Evolutionary conservation across 805 yeast genomes (phyloP).

Genomic region (Dipodascus geniculatus): DNA sequence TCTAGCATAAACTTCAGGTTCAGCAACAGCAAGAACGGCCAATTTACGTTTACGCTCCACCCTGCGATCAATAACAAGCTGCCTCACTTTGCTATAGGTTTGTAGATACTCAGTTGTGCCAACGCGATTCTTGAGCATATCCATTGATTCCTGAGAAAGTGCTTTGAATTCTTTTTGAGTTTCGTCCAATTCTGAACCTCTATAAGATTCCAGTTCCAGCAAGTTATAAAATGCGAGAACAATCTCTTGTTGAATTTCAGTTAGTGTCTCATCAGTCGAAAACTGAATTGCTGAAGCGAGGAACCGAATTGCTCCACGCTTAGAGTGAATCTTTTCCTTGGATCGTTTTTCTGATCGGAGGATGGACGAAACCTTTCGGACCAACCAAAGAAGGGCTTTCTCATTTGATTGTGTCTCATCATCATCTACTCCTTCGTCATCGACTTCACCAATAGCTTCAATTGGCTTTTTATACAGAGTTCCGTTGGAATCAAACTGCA

Average conservation of each 20-base stretch:
- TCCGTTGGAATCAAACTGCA: constrained; percentile 44
- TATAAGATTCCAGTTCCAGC: constrained; percentile 24
- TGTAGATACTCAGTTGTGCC: constrained; percentile 61
- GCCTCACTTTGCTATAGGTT: constrained; percentile 53
- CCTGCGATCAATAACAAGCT: constrained; percentile 47
- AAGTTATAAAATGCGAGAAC: constrained; percentile 39
- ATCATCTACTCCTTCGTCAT: constrained; percentile 19
- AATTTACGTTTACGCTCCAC: constrained; percentile 65
- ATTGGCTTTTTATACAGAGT: constrained; percentile 17
- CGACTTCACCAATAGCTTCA: constrained; percentile 14
- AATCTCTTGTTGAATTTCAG: constrained; percentile 35
- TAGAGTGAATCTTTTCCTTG: constrained; percentile 44
- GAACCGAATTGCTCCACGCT: constrained; percentile 58
- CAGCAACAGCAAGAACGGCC: constrained; percentile 60
- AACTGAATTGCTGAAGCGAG: constrained; percentile 53
- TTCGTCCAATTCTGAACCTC: neutral
- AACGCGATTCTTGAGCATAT: constrained; percentile 51
- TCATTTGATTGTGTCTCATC: neutral
- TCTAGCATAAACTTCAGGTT: constrained; percentile 74
- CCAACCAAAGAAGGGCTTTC: constrained; percentile 40
- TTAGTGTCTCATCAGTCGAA: constrained; percentile 31
- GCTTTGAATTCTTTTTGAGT: constrained; percentile 32
- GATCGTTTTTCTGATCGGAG: constrained; percentile 54
- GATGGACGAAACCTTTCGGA: constrained; percentile 48
- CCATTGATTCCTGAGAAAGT: constrained; percentile 54